Base-by-base conservation (phyloP, 2,329 filamentous ascomycete genomes). In the Alternaria atra region DNA sequence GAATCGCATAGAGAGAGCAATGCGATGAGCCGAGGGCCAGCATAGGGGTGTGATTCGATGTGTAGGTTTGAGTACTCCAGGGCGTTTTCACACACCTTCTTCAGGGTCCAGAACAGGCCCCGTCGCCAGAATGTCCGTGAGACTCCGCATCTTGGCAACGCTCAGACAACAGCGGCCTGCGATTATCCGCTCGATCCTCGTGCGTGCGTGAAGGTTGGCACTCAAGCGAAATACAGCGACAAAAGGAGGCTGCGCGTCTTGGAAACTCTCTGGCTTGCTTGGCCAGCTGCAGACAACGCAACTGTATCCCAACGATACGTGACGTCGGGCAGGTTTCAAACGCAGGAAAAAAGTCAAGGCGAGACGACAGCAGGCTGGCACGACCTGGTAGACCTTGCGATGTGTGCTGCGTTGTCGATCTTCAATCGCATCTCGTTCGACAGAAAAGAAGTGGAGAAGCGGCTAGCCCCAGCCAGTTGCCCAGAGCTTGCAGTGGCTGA, bases 51-150 rank as follows among this genome's bases (percentile, higher is more conserved):
- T 64, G 58, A 69, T 71, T 66, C 58, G 67, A 43, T 47, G 42
- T 30, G 29, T 15, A 27, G 30, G 25, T 50, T 50, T 1, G 30
- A 25, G 20, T n/a, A 35, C 29, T 35, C 29, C 51, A 20, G 39
- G 37, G 43, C 54, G 29, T 46, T 17, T 40, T 66, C 20, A 69
- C 70, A 58, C 52, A 88, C 86, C 87, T 86, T 90, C 87, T 76
- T 88, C 86, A 43, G 84, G 80, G 73, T 88, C 85, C 32, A 79
- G 77, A 61, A 89, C 80, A 64, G 86, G 84, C 55, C 80, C 77
- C 44, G 52, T 58, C 10, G 83, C 84, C 53, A 87, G 61, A 20
- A 64, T 62, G 5, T 46, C 55, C 71, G 51, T 75, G 60, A 63
- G 73, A 61, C 71, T 66, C 66, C 65, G 61, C 54, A 60, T 57